Conservation (phyloP, 2,329 filamentous ascomycete species). For the Penicillium sp. region DNA sequence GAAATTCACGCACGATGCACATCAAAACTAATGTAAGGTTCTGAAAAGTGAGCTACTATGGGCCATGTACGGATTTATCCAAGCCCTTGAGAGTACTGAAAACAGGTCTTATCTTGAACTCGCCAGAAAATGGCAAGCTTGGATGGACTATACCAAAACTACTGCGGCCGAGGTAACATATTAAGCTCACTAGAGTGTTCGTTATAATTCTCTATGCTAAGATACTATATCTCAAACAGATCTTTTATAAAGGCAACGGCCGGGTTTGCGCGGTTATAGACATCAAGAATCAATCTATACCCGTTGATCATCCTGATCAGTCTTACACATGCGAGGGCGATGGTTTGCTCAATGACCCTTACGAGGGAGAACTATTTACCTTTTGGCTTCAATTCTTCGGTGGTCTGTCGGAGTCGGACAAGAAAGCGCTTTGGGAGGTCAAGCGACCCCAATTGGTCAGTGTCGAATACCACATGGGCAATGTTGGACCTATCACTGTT, state of each 20-base stretch:
- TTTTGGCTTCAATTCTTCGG: constrained; percentile 43
- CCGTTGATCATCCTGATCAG: constrained; percentile 26
- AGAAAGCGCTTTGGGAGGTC: constrained; percentile 36
- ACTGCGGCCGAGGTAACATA: constrained; percentile 30
- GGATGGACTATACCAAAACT: constrained; percentile 41
- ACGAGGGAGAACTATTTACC: constrained; percentile 44
- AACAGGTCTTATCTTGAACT: constrained; percentile 26
- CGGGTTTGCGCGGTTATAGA: constrained; percentile 40
- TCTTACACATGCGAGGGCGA: constrained; percentile 38
- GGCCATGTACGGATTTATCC: constrained; percentile 43
- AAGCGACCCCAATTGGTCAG: constrained; percentile 40
- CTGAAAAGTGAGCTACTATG: constrained; percentile 39
- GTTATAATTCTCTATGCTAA: too few species aligned
- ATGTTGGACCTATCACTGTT: constrained; percentile 41
- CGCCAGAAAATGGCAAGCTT: constrained; percentile 36
- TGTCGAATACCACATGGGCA: constrained; percentile 36
- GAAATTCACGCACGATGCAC: too few species aligned
- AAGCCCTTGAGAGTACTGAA: constrained; percentile 32
- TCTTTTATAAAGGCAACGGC: constrained; percentile 40
- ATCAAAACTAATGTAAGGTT: neutral
- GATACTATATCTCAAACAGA: constrained; percentile 6
- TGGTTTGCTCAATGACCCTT: constrained; percentile 40
- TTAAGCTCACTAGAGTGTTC: too few species aligned
- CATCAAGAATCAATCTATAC: constrained; percentile 35
- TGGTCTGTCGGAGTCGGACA: constrained; percentile 31